Base-by-base conservation (phyloP, 768 basidiomycete genomes). In the Boletus barrowsii region DNA sequence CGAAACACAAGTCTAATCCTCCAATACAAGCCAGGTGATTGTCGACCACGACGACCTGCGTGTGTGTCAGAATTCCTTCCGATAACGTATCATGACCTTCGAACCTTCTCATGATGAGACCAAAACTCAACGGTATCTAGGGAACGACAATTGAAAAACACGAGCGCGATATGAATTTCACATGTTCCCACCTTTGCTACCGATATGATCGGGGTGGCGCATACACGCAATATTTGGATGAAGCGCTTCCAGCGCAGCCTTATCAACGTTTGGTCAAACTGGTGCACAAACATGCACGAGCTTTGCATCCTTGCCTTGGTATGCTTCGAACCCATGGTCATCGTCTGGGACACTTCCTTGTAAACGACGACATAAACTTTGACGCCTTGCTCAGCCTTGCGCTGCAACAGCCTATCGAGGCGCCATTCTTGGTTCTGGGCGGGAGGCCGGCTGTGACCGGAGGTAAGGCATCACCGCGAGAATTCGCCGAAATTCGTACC, bases 1-100 rank as follows among this genome's bases (percentile, higher is more conserved):
- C 97, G 62, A 94, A 97, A 75, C 93, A 98, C 17, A 97, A 78
- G 69, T 99, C 97, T 26, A 99, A 83, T 11, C 97, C 97, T 22
- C 97, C 97, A 50, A 97, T 85, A 60, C 87, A 89, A 3, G 90
- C 93, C 47, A 75, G 79, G 62, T 88, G 84, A 64, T 93, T 91
- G 67, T 97, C 94, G 8, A 96, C 86, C 24, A 93, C 82, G 20
- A 94, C 89, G 42, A 93, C 83, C 74, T 75, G 47, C 24, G 32
- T 41, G 33, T 29, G 36, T 20, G 20, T 59, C 29, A 51, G 47
- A 14, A 14, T 8, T 33, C 26, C 39, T 40, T 17, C 29, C 10
- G 18, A 13, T 3, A 33, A 26, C 9, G 5, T 1, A 41, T 10
- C n/a, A 45, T 18, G 11, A 22, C 35, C 5, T 37, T 36, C 41